Percentiles rank a stretch among this genome's conserved stretches.
phyloP scores from a whole-genome alignment of 2,329 filamentous ascomycete genomes.

The Pseudocercospora fuligena region DNA sequence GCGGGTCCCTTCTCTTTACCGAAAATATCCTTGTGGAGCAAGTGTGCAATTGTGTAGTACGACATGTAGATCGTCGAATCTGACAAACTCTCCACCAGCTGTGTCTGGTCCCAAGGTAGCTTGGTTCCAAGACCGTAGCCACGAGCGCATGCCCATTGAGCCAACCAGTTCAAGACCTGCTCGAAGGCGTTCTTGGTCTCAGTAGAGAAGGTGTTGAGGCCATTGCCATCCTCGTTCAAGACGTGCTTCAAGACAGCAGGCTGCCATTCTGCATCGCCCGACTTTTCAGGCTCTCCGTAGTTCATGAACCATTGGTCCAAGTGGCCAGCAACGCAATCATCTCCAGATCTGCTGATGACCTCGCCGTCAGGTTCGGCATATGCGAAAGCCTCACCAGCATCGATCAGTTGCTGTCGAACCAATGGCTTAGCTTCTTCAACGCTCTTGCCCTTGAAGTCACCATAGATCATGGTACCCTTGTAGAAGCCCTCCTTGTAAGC shows the following conservation, averaged over 20 bases:
- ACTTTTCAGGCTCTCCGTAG: slow-evolving; percentile 70
- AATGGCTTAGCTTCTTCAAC: slow-evolving; percentile 88
- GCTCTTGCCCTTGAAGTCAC: slow-evolving; percentile 84
- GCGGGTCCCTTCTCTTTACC: slow-evolving; percentile 72
- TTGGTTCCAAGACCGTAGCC: slow-evolving; percentile 92
- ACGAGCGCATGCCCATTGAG: slow-evolving; percentile 92
- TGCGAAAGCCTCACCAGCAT: slow-evolving; percentile 78
- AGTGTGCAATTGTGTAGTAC: slow-evolving; percentile 64
- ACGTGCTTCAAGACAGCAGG: slow-evolving; percentile 74
- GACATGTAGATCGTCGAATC: slow-evolving; percentile 94
- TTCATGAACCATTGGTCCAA: slow-evolving; percentile 98
- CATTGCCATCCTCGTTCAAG: slow-evolving; percentile 65
- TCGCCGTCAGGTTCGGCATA: slow-evolving; percentile 93
- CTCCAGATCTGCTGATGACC: slow-evolving; percentile 85
- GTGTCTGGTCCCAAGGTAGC: slow-evolving; percentile 89
- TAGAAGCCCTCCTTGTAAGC: slow-evolving; percentile 99
- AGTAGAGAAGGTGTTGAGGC: slow-evolving; percentile 77
- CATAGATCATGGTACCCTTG: slow-evolving; percentile 85
- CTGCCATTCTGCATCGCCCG: slow-evolving; percentile 80
- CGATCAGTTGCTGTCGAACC: slow-evolving; percentile 77
- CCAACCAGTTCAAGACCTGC: slow-evolving; percentile 87
- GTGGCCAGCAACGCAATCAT: slow-evolving; percentile 90
- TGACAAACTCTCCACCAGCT: slow-evolving; percentile 88
- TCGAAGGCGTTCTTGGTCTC: slow-evolving; percentile 68
- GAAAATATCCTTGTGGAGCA: slow-evolving; percentile 79